phyloP scores from a whole-genome alignment of 495 filamentous ascomycete genomes.

The Aspergillus carlsbadensis region DNA sequence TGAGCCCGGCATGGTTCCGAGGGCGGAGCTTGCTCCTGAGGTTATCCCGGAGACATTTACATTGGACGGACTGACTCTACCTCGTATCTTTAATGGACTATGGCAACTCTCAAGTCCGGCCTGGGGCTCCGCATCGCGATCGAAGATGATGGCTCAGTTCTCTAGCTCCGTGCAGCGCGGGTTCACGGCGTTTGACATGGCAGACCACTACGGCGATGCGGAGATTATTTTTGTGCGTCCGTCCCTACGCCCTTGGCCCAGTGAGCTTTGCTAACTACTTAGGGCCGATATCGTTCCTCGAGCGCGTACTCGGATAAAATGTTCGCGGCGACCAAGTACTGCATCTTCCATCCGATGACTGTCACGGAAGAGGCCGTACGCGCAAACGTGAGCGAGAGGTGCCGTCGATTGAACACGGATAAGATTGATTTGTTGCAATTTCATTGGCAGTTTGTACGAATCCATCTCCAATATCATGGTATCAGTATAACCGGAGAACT shows the following conservation, averaged over 20 bases:
- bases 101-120: constrained; percentile 47
- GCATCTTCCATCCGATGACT: constrained; percentile 29
- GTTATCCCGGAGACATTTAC: constrained; percentile 33
- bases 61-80: constrained; percentile 29
- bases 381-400: constrained; percentile 36
- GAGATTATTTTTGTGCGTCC: constrained; percentile 31
- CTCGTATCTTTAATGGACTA: constrained; percentile 41
- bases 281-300: constrained; percentile 37
- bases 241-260: constrained; percentile 13
- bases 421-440: constrained; percentile 45
- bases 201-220: constrained; percentile 48
- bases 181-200: constrained; percentile 40
- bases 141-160: constrained; percentile 24
- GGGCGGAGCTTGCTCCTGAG: too few relatives aligned
- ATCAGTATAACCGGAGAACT: too few relatives aligned
- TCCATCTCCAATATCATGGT: too few relatives aligned
- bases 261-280: constrained; percentile 23
- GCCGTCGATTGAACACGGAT: constrained; percentile 28
- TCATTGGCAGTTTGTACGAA: constrained; percentile 45
- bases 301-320: constrained; percentile 25
- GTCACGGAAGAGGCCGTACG: constrained; percentile 32
- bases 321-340: constrained; percentile 44
- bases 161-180: constrained; percentile 26
- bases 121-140: constrained; percentile 39
- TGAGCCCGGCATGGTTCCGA: too few relatives aligned